Base-by-base conservation (phyloP, 2,329 filamentous ascomycete genomes). In the Diaporthe sp. region DNA sequence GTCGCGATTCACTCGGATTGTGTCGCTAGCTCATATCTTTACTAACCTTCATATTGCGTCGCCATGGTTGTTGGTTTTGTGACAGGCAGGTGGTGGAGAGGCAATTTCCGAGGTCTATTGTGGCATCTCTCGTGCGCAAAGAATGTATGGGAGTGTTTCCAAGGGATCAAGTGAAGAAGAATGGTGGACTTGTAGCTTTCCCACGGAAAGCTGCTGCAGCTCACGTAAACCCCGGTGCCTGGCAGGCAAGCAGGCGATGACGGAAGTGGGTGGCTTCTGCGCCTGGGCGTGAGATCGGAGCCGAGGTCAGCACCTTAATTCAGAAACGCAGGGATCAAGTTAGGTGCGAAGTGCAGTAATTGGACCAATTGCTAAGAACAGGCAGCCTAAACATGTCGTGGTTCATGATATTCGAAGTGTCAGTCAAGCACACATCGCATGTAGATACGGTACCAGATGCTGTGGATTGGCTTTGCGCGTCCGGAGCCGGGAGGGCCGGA, bases 11-110 rank as follows among this genome's bases (percentile, higher is more conserved):
- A 13, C 38, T 45, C 38, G 58, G 72, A 69, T 54, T 55, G 72
- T 25, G 45, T 25, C n/a, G 72, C 72, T 2, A 30, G n/a, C n/a
- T n/a, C 17, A 9, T 7, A 8, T 25, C 17, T 10, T 45, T 35
- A 68, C 77, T 75, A 81, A 87, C 89, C 84, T 86, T 91, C 89
- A 82, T 91, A 91, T 78, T 89, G 89, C 25, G 86, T 90, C 67
- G 89, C 84, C 89, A 91, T 90, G 77, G 68, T 82, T 60, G 40
- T 8, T 38, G 42, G 4, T 47, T 10, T n/a, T 22, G 33, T 50
- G 52, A 12, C 4, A 42, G 7, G 22, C 4, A 42, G 7, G 22
- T 33, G 25, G 15, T 12, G 22, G 12, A n/a, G 35, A 28, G 25
- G 22, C 6, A 19, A 19, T 13, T 38, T n/a, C 13, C 4, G 22